A percentile compares a stretch with the other conserved stretches of the same genome.
Evolutionary conservation across 768 basidiomycete species (phyloP).

Genomic region (Suillus variegatus): DNA sequence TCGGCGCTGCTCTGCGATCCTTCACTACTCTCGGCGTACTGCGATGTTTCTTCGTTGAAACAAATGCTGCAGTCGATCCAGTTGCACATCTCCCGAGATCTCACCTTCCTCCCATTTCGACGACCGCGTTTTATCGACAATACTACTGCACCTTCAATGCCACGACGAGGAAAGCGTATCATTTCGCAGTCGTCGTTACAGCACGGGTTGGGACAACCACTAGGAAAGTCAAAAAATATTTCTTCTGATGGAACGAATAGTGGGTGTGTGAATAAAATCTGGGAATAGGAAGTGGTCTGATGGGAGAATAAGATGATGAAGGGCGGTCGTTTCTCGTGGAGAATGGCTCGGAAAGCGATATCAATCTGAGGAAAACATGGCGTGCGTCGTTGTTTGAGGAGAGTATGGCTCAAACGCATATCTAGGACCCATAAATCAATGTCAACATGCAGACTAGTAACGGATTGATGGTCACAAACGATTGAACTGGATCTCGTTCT

Average conservation of each 20-base stretch:
- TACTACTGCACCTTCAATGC: constrained; percentile 60
- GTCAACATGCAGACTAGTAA: constrained; percentile 11
- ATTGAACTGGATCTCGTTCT: constrained; percentile 67
- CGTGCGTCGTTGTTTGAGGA: constrained; percentile 68
- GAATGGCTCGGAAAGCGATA: constrained; percentile 71
- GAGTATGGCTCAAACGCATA: constrained; percentile 67
- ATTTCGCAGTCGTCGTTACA: constrained; percentile 83
- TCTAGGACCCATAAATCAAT: constrained; percentile 33
- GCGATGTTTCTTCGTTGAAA: constrained; percentile 49
- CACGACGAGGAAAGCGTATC: constrained; percentile 74
- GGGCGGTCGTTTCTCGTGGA: constrained; percentile 74
- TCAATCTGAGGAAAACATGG: constrained; percentile 85
- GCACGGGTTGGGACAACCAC: constrained; percentile 76
- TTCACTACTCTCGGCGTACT: constrained; percentile 39
- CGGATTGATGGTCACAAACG: constrained; percentile 45
- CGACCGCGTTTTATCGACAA: constrained; percentile 63
- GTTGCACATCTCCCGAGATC: constrained; percentile 71
- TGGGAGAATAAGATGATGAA: constrained; percentile 80
- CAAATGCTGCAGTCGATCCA: constrained; percentile 75
- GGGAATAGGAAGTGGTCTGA: constrained; percentile 79
- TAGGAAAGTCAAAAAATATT: constrained; percentile 77
- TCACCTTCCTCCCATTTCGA: constrained; percentile 49
- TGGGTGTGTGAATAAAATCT: constrained; percentile 76
- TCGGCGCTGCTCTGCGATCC: constrained; percentile 46
- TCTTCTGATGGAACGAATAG: constrained; percentile 71